Conservation (phyloP, 768 basidiomycete species). For the Boletus barrowsii region DNA sequence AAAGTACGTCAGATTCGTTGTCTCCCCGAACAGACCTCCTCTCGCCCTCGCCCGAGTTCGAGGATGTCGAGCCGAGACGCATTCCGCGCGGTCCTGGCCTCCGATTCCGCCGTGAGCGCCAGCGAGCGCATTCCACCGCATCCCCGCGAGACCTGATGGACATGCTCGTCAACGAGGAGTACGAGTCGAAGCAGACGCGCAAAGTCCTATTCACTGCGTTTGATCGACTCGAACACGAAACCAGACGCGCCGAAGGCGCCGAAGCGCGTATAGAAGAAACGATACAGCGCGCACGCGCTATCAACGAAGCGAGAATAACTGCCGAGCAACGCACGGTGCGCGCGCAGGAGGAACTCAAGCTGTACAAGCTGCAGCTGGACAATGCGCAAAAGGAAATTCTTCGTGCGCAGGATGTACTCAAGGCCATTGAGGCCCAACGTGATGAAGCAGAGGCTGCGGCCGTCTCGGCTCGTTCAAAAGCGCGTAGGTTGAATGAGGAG, state of each 20-base stretch:
- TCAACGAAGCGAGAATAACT: conserved; percentile 31
- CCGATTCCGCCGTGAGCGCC: conserved; percentile 34
- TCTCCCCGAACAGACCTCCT: conserved; percentile 30
- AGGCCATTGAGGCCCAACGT: conserved; percentile 46
- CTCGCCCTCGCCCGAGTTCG: conserved; percentile 21
- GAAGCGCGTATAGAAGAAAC: conserved; percentile 34
- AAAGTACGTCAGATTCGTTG: conserved; percentile 23
- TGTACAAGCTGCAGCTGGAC: conserved; percentile 59
- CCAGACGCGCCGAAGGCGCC: conserved; percentile 34
- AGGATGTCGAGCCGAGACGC: conserved; percentile 6
- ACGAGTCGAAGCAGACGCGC: conserved; percentile 39
- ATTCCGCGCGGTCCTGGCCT: conserved; percentile 29
- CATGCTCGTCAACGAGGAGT: conserved; percentile 39
- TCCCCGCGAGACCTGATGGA: conserved; percentile 30
- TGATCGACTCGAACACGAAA: conserved; percentile 38
- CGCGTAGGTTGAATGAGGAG: conserved; percentile 45
- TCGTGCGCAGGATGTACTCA: conserved; percentile 51
- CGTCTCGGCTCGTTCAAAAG: conserved; percentile 41
- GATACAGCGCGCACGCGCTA: conserved; percentile 25
- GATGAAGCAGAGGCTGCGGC: conserved; percentile 49
- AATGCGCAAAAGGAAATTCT: conserved; percentile 58
- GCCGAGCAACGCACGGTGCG: conserved; percentile 30
- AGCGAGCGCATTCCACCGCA: conserved; percentile 31
- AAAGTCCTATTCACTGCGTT: conserved; percentile 36
- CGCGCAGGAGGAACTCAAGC: conserved; percentile 46